These are phyloP conservation scores for Aquilaria sinensis DNA, from an alignment of 345 rosid species.

Conservation along the genomic window DNA sequence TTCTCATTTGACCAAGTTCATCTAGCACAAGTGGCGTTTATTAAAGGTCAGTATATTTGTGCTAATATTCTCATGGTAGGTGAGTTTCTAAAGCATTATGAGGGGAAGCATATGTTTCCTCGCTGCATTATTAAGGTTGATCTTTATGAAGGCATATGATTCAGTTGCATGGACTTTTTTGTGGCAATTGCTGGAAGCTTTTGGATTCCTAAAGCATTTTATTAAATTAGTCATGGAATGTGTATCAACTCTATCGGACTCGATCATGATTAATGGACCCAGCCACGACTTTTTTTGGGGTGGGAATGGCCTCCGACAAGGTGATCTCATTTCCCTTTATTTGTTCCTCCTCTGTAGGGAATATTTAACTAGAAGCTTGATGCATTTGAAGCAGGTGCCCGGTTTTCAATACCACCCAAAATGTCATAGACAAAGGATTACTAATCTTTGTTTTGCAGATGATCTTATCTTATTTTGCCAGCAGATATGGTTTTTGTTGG, in stretches of 20 bases:
- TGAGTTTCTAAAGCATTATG: not conserved
- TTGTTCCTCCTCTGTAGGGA: not conserved
- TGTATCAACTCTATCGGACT: not conserved
- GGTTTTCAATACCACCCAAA: not conserved
- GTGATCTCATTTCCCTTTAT: not conserved
- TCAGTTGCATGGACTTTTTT: not conserved
- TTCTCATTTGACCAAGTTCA: no score
- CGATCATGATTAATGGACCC: not conserved
- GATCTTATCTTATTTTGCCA: not conserved
- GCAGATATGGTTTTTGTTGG: not conserved
- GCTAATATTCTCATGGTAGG: not conserved
- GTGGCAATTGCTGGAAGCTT: not conserved
- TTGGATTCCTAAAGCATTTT: not conserved
- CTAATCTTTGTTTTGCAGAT: not conserved
- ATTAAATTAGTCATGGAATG: not conserved
- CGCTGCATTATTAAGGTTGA: not conserved
- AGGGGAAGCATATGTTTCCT: not conserved
- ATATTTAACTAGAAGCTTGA: not conserved
- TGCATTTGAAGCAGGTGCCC: not conserved
- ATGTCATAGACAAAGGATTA: no score
- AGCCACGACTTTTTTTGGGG: no score
- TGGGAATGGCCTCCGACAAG: not conserved
- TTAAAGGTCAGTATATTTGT: no score
- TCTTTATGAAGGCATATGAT: not conserved
- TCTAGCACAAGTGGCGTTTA: no score